Conservation (phyloP, 2,329 filamentous ascomycete genomes). For the Pochonia chlamydosporia region DNA sequence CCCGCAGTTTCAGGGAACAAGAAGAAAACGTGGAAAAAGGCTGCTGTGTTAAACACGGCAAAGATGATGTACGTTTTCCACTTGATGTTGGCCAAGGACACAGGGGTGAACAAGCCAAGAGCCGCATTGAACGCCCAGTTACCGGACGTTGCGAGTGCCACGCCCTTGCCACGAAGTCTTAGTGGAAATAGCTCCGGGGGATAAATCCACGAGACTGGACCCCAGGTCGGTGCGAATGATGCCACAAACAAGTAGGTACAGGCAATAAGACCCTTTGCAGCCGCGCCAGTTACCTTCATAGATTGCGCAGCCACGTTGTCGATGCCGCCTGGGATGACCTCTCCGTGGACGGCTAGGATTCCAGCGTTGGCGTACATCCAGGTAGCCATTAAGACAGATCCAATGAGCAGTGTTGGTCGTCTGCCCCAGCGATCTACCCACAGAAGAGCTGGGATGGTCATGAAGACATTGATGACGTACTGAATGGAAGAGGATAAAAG, state of each 20-base stretch:
- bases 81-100: conserved; percentile 30
- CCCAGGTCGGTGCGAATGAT: conserved; percentile 38
- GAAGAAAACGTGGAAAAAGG: conserved; percentile 46
- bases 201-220: conserved; percentile 49
- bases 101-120: conserved; percentile 30
- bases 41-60: conserved; percentile 40
- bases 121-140: conserved; percentile 36
- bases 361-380: conserved; percentile 53
- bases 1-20: conserved; percentile 50
- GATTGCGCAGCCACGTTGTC: conserved; percentile 40
- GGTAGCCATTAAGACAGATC: conserved; percentile 58
- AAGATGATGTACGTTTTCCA: conserved; percentile 51
- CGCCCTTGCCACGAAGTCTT: conserved; percentile 44
- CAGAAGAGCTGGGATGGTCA: conserved; percentile 70
- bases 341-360: conserved; percentile 42
- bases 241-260: conserved; percentile 63
- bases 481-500: conserved; percentile 50
- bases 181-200: conserved; percentile 51
- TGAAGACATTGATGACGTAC: conserved; percentile 71
- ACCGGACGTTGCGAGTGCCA: conserved; percentile 42
- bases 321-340: conserved; percentile 34
- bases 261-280: conserved; percentile 56
- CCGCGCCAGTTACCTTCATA: conserved; percentile 36
- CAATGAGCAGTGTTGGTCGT: conserved; percentile 60
- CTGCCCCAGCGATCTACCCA: conserved; percentile 74